phyloP scores from a whole-genome alignment of 768 basidiomycete species.

The Leccinum sublutescens region DNA sequence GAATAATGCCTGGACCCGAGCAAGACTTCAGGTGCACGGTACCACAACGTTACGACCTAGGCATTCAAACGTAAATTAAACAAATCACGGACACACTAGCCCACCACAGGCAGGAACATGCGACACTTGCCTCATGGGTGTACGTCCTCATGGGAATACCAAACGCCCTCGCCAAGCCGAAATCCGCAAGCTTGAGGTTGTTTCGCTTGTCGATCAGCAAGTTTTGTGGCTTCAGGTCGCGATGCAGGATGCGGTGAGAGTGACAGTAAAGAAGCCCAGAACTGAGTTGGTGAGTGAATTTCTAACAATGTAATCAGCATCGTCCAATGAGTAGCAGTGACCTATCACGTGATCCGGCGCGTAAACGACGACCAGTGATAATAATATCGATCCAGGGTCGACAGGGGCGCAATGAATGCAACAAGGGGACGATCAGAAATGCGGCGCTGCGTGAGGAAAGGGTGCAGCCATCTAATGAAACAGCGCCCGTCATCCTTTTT shows the following conservation, averaged over 20 bases:
- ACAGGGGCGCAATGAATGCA: not conserved
- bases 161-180: conserved; percentile 94
- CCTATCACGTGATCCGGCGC: conserved; percentile 33
- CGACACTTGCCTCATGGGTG: conserved; percentile 84
- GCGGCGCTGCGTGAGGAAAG: conserved; percentile 3
- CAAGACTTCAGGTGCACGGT: conserved; percentile 95
- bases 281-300: conserved; percentile 93
- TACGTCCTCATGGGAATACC: conserved; percentile 99
- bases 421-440: not conserved
- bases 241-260: conserved; percentile 92
- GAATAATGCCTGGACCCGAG: conserved; percentile 95
- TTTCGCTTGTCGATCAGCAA: conserved; percentile 85
- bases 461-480: conserved; percentile 10
- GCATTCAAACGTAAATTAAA: conserved; percentile 10
- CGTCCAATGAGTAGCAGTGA: conserved; percentile 2
- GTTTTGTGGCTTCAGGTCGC: conserved; percentile 97
- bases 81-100: not conserved
- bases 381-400: conserved; percentile 11
- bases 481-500: conserved; percentile 1
- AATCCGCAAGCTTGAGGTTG: conserved; percentile 95
- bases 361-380: conserved; percentile 24
- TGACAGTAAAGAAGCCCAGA: conserved; percentile 94
- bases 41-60: conserved; percentile 99
- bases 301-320: conserved; percentile 48
- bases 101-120: conserved; percentile 1